Evolutionary conservation across 2,329 filamentous ascomycete species (phyloP).

Genomic region (Karstenula rhodostoma): DNA sequence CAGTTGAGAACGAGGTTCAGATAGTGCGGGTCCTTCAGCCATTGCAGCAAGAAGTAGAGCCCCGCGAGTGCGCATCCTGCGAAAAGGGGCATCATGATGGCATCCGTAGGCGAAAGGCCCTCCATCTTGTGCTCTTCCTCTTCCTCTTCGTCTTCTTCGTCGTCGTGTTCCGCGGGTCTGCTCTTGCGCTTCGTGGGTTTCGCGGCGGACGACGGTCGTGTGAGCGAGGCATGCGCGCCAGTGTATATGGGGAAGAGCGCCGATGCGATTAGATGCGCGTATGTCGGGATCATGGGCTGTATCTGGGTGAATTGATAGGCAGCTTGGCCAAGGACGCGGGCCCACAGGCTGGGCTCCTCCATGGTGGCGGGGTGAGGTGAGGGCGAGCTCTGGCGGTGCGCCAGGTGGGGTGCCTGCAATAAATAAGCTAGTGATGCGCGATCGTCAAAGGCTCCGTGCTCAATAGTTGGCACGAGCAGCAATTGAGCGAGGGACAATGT

Average conservation of each 20-base stretch:
- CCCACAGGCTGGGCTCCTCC: constrained; percentile 42
- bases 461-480: too few species aligned
- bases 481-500: neutral
- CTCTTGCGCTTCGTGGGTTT: constrained; percentile 63
- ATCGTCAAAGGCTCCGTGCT: neutral
- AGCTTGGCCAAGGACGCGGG: constrained; percentile 39
- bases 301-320: constrained; percentile 55
- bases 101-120: constrained; percentile 78
- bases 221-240: constrained; percentile 84
- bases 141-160: constrained; percentile 61
- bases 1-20: constrained; percentile 83
- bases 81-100: constrained; percentile 82
- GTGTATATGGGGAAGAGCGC: constrained; percentile 85
- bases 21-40: constrained; percentile 80
- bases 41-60: constrained; percentile 89
- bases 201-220: constrained; percentile 80
- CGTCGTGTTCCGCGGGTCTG: constrained; percentile 47
- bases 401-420: neutral
- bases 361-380: constrained; percentile 25
- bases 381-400: neutral
- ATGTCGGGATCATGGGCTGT: constrained; percentile 60
- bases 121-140: constrained; percentile 67
- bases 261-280: constrained; percentile 70
- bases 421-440: neutral
- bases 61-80: constrained; percentile 75